These are phyloP conservation scores for Balamuthia mandrillaris DNA, from an alignment of 208 protist species.

Conservation along the genomic window DNA sequence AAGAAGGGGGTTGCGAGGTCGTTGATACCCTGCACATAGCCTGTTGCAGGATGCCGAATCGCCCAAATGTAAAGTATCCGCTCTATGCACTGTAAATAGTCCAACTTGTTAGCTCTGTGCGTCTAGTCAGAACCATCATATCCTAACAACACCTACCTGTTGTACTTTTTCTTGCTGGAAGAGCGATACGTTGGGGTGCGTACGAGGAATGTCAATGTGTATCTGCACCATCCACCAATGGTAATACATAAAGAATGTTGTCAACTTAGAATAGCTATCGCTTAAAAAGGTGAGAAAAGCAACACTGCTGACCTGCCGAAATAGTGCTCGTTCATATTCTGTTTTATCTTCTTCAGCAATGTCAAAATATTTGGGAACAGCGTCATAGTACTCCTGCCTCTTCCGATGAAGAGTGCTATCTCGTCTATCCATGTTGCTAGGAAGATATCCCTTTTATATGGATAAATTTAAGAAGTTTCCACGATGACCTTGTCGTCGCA, in stretches of 20 bases:
- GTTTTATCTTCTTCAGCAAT: slow-evolving; percentile 38
- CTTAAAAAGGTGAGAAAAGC: background rate
- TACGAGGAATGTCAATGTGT: slow-evolving; percentile 71
- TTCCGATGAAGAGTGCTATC: slow-evolving; percentile 64
- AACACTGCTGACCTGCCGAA: slow-evolving; percentile 53
- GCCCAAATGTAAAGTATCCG: slow-evolving; percentile 80
- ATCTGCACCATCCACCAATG: slow-evolving; percentile 45
- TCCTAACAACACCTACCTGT: background rate
- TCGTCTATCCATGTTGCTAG: slow-evolving; percentile 59
- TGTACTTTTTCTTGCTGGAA: slow-evolving; percentile 67
- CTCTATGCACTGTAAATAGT: slow-evolving; percentile 68
- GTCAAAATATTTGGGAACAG: slow-evolving; percentile 61
- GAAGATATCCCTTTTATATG: slow-evolving; percentile 61
- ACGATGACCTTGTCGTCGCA: background rate
- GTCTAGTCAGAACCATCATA: background rate
- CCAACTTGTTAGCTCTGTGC: background rate
- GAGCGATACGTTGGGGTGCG: slow-evolving; percentile 54
- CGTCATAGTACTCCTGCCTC: slow-evolving; percentile 67
- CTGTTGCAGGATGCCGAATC: slow-evolving; percentile 77
- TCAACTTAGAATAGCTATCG: slow-evolving; percentile 1
- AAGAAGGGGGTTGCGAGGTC: slow-evolving; percentile 81
- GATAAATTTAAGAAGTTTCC: too few species aligned
- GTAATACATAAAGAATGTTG: background rate
- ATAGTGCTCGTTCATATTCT: slow-evolving; percentile 51
- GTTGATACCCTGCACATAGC: slow-evolving; percentile 86